Evolutionary conservation across 2,329 filamentous ascomycete species (phyloP).

Genomic region (Nothophaeocryptopus gaeumannii): DNA sequence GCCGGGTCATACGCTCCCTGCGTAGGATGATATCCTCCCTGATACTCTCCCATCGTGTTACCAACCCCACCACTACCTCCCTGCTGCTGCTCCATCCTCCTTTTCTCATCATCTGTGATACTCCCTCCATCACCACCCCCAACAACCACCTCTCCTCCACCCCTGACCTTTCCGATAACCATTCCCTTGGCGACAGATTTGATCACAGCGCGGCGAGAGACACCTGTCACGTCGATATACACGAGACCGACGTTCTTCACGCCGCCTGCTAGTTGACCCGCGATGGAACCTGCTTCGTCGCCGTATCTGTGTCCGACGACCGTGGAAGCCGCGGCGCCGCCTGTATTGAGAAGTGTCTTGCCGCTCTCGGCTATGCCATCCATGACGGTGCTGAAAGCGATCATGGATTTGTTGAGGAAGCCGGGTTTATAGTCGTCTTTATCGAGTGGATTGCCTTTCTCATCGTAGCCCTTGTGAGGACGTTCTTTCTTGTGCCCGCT

Average conservation of each 20-base stretch:
- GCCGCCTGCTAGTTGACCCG: constrained; percentile 72
- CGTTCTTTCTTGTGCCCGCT: constrained; percentile 58
- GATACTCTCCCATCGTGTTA: constrained; percentile 8
- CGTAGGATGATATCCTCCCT: constrained; percentile 23
- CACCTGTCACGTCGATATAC: constrained; percentile 93
- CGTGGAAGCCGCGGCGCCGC: constrained; percentile 74
- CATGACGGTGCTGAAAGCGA: constrained; percentile 91
- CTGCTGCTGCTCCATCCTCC: constrained; percentile 31
- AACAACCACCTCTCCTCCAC: constrained; percentile 70
- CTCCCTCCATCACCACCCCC: constrained; percentile 61
- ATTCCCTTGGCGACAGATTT: constrained; percentile 97
- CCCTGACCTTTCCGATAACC: constrained; percentile 77
- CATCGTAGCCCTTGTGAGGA: constrained; percentile 61
- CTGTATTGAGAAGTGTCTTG: constrained; percentile 69
- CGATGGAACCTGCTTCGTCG: constrained; percentile 74
- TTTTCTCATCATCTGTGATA: constrained; percentile 40
- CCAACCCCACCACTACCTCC: constrained; percentile 26
- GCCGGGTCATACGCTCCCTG: constrained; percentile 27
- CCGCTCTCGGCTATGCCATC: constrained; percentile 90
- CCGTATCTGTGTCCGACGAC: constrained; percentile 91
- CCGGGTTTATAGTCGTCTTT: constrained; percentile 74
- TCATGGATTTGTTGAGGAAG: constrained; percentile 89
- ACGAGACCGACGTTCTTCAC: constrained; percentile 96
- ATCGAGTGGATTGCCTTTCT: constrained; percentile 61
- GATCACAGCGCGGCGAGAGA: constrained; percentile 82